These are phyloP conservation scores for Eucalyptus marginata DNA, from an alignment of 345 rosid species.

Conservation along the genomic window DNA sequence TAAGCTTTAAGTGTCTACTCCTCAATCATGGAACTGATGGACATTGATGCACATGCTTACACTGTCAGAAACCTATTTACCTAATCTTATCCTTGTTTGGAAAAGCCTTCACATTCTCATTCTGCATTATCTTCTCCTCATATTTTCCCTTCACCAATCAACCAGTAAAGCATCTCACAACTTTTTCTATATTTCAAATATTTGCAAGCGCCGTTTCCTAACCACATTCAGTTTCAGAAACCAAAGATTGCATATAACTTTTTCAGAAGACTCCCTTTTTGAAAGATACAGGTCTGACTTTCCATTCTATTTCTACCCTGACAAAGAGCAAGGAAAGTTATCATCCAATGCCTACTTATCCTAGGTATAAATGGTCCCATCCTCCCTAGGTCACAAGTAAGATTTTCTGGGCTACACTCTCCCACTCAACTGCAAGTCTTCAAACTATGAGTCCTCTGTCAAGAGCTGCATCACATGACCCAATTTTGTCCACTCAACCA, in stretches of 20 bases:
- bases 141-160: not conserved
- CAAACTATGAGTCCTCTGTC: not conserved
- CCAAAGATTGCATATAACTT: not conserved
- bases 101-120: not conserved
- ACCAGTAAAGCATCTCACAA: not conserved
- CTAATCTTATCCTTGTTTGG: not conserved
- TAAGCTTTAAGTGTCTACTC: not conserved
- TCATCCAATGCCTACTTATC: not conserved
- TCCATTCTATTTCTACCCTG: not conserved
- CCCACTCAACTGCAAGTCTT: not conserved
- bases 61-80: not conserved
- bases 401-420: not conserved
- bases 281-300: not conserved
- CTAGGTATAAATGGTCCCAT: not conserved
- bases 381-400: not conserved
- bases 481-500: not conserved
- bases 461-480: not conserved
- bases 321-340: not conserved
- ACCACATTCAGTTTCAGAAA: not conserved
- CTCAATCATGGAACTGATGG: not conserved
- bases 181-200: not conserved
- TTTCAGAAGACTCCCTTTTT: not conserved
- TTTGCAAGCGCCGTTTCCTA: not conserved
- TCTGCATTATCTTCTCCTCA: not conserved
- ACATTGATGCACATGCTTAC: not conserved